Base-by-base conservation (phyloP, 2,329 filamentous ascomycete species). In the Leptosphaerulina australis region DNA sequence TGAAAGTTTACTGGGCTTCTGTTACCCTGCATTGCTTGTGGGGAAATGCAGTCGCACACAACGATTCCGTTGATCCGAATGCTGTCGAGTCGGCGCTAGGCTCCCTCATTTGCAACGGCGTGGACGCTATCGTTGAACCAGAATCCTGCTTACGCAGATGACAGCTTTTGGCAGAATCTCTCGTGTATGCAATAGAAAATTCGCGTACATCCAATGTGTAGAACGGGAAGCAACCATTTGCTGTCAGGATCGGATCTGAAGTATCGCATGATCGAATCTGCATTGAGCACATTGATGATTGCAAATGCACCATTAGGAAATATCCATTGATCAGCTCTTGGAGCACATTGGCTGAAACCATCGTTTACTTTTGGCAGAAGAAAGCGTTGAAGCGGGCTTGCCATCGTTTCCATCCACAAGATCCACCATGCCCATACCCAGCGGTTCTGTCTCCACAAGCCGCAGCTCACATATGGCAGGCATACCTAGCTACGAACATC, bases 401-500 rank as follows among this genome's bases (percentile, higher is more conserved):
- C 37, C 14, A 41, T 22, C 29, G 40, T 41, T 36, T 36, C 20
- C 30, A 20, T 33, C 25, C 25, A 20, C 29, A 35, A 9, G 18
- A 12, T 21, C 36, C 26, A 33, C 36, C 20, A 22, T 20, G n/a
- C n/a, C n/a, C n/a, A n/a, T 26, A 26, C 21, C 37, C 15, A 14
- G 24, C 18, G 18, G 18, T 35, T n/a, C 12, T 40, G 25, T 15
- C 39, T 24, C 39, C 24, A 44, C 24, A 53, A 45, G 53, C 50
- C 55, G 41, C 36, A 25, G 45, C 44, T 50, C 55, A 59, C 53
- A 57, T 59, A 59, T 58, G 53, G 44, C 52, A 60, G 55, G 55
- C 55, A 60, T 54, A 25, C 50, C 58, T 49, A 46, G 48, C 40
- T 44, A 30, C 9, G 10, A 18, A 44, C 14, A 38, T 17, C 44